Base-by-base conservation (phyloP, 768 basidiomycete species). In the Kwoniella newhampshirensis region DNA sequence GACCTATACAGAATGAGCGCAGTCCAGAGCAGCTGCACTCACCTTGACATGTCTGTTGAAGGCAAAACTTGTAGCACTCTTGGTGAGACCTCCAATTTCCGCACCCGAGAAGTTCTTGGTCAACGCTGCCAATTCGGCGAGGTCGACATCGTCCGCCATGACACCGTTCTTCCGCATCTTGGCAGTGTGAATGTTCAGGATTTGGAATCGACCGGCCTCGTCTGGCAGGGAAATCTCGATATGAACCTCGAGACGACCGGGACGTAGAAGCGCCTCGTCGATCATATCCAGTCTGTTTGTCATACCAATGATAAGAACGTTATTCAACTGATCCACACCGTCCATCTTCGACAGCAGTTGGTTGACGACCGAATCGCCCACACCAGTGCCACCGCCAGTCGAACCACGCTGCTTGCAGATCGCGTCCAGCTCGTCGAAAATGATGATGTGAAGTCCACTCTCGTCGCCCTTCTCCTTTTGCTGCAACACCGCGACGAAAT, bases 311-410 rank as follows among this genome's bases (percentile, higher is more conserved):
- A 99, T 88, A 68, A 99, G 87, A 60, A 99, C 94, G 78, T 99
- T 99, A 81, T 99, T 98, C 28, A 99, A 81, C 79, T 91, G 88
- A 74, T 99, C 96, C 11, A 99, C 94, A 80, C 96, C 96, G 66
- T 99, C 96, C 92, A 99, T 94, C 91, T 99, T 99, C 23, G 96
- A 94, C 15, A 99, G 81, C 45, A 99, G 83, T 78, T 99, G 96
- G 77, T 98, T 99, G 77, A 99, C 96, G 18, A 98, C 89, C 18
- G 87, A 97, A 76, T 99, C 96, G n/a, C 92, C 94, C 4, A 99
- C 96, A 43, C 96, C 96, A 8, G 96, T 98, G 1, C 93, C 91
- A 56, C 81, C 85, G 68, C 85, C 87, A 1, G 87, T 89, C 7
- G 90, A 89, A 4, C 96, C 96, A 83, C 96, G 87, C 69, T 98